Evolutionary conservation across 2,329 filamentous ascomycete species (phyloP).

Genomic region (Apiospora saccharicola): DNA sequence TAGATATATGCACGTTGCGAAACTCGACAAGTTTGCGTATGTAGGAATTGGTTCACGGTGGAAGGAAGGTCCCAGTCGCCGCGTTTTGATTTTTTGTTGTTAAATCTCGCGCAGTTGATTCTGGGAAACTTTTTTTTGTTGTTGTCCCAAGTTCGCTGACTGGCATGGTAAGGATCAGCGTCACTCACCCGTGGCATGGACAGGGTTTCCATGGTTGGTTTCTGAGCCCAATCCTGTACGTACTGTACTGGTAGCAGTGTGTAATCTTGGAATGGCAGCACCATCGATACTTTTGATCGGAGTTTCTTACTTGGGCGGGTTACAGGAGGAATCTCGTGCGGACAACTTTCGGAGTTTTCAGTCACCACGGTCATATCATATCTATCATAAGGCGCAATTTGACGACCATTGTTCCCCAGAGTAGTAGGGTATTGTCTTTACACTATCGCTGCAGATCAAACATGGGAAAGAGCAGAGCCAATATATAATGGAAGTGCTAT

Average conservation of each 20-base stretch:
- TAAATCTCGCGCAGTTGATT: conserved; percentile 3
- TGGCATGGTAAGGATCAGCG: conserved; percentile 11
- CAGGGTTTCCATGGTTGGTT: conserved; percentile 10
- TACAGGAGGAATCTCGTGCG: neutral
- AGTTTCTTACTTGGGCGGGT: neutral
- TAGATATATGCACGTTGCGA: neutral
- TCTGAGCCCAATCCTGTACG: conserved; percentile 4
- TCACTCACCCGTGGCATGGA: neutral
- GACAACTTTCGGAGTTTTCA: neutral
- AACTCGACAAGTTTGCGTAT: neutral
- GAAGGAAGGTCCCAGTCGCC: neutral
- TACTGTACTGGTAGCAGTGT: neutral
- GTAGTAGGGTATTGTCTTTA: neutral
- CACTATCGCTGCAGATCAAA: conserved; percentile 8
- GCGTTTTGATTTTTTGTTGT: conserved; percentile 9
- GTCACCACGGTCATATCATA: neutral
- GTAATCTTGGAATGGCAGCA: neutral
- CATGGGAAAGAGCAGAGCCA: conserved; percentile 5
- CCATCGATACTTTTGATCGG: neutral
- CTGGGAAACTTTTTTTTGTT: conserved; percentile 7
- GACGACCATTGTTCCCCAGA: neutral
- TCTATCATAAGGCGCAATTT: neutral
- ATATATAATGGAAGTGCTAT: neutral
- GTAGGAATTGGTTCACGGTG: neutral
- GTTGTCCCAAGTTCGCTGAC: conserved; percentile 17